These are phyloP conservation scores for Hordeum marinum DNA, from an alignment of 176 grass and related monocot genomes.

Conservation along the genomic window DNA sequence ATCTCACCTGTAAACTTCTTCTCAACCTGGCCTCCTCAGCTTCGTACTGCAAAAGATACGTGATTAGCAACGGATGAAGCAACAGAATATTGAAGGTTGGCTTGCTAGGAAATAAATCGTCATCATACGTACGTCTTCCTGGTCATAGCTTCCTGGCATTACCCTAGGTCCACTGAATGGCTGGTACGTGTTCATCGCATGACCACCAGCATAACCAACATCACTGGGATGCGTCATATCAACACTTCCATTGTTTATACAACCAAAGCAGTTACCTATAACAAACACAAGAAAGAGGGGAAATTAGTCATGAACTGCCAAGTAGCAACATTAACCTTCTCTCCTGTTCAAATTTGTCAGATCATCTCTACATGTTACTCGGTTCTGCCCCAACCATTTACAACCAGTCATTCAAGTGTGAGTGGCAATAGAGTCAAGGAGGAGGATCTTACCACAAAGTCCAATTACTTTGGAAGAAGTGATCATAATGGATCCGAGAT, in stretches of 20 bases:
- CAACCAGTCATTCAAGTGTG: neutral
- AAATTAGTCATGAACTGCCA: neutral
- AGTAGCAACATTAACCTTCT: neutral
- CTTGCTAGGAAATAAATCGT: neutral
- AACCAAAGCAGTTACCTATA: neutral
- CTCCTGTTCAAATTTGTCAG: neutral
- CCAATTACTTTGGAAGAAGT: constrained; percentile 9
- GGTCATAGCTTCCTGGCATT: neutral
- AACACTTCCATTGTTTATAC: neutral
- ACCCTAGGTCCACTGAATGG: neutral
- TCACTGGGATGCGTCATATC: neutral
- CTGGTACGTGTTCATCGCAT: neutral
- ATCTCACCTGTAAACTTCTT: neutral
- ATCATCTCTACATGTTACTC: neutral
- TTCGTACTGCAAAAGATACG: neutral
- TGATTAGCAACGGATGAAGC: neutral
- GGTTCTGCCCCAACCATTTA: constrained; percentile 8
- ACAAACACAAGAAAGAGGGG: neutral
- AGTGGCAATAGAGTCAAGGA: neutral
- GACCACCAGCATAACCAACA: neutral
- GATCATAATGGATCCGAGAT: constrained; percentile 4
- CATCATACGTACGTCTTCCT: neutral
- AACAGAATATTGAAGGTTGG: neutral
- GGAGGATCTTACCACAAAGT: constrained; percentile 6
- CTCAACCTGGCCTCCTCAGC: neutral